Percentiles rank a stretch among this genome's conserved stretches.
phyloP scores from a whole-genome alignment of 2,329 filamentous ascomycete species.

The Aspergillus tubingensis region DNA sequence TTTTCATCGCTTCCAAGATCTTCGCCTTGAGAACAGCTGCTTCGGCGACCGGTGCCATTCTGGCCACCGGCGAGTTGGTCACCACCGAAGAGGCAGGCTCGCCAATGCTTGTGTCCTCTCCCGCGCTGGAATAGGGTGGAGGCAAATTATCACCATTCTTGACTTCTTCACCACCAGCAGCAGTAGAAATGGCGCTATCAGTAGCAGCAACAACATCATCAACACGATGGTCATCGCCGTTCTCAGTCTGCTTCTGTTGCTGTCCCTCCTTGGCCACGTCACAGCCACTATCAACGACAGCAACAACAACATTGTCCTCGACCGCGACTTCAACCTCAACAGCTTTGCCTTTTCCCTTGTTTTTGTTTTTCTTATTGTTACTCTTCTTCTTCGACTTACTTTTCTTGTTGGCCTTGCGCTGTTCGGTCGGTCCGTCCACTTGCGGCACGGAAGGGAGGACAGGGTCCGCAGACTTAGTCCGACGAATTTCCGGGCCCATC shows the following conservation, averaged over 20 bases:
- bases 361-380: background rate
- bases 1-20: background rate
- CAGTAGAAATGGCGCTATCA: too few relatives aligned
- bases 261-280: background rate
- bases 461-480: background rate
- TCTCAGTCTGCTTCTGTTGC: background rate
- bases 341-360: background rate
- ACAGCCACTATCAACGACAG: background rate
- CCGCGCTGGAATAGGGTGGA: background rate
- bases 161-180: background rate
- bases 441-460: conserved; percentile 8
- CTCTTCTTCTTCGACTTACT: conserved; percentile 13
- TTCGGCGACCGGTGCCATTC: background rate
- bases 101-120: too few relatives aligned
- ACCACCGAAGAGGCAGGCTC: too few relatives aligned
- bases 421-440: conserved; percentile 12
- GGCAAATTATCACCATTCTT: background rate
- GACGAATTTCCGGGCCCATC: background rate
- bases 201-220: background rate
- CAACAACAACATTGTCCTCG: background rate
- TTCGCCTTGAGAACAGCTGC: background rate
- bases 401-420: conserved; percentile 10
- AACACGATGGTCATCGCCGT: background rate
- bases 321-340: background rate
- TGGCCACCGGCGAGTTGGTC: too few relatives aligned